phyloP scores from a whole-genome alignment of 495 filamentous ascomycete species.

The Podospora bellae-mahoneyi region DNA sequence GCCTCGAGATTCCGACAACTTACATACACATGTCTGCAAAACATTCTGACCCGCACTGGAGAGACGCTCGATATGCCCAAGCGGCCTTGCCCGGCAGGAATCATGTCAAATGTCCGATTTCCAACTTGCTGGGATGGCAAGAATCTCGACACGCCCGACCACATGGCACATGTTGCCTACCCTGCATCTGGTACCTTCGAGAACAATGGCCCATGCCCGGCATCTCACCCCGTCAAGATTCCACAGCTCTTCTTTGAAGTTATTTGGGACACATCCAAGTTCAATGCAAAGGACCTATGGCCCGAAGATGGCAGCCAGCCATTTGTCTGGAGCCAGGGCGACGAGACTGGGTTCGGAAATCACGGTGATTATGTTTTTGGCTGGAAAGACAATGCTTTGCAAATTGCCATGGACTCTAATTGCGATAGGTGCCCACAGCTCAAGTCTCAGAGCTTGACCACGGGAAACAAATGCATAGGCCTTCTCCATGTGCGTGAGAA shows the following conservation, averaged over 20 bases:
- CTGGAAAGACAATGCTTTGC: slow-evolving; percentile 38
- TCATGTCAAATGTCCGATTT: slow-evolving; percentile 42
- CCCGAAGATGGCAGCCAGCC: slow-evolving; percentile 44
- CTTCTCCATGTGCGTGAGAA: slow-evolving; percentile 32
- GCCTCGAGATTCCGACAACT: slow-evolving; percentile 38
- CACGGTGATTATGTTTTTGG: slow-evolving; percentile 45
- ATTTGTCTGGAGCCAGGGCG: slow-evolving; percentile 47
- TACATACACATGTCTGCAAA: slow-evolving; percentile 41
- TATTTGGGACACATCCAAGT: slow-evolving; percentile 36
- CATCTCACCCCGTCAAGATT: slow-evolving; percentile 34
- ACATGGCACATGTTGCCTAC: slow-evolving; percentile 42
- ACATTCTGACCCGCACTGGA: slow-evolving; percentile 31
- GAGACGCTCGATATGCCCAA: slow-evolving; percentile 36
- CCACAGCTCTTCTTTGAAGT: slow-evolving; percentile 46
- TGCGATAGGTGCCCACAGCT: slow-evolving; percentile 39
- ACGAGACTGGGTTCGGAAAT: slow-evolving; percentile 39
- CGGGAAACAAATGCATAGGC: slow-evolving; percentile 35
- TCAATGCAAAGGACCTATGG: slow-evolving; percentile 39
- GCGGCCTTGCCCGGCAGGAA: slow-evolving; percentile 35
- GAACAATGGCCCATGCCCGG: slow-evolving; percentile 30
- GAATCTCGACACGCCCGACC: slow-evolving; percentile 36
- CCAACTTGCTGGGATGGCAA: slow-evolving; percentile 34
- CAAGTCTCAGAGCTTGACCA: slow-evolving; percentile 34
- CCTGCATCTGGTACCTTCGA: slow-evolving; percentile 34
- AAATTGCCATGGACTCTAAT: slow-evolving; percentile 40